Evolutionary conservation across 176 grass and related monocot species (phyloP).

Genomic region (Panicum miliaceum): DNA sequence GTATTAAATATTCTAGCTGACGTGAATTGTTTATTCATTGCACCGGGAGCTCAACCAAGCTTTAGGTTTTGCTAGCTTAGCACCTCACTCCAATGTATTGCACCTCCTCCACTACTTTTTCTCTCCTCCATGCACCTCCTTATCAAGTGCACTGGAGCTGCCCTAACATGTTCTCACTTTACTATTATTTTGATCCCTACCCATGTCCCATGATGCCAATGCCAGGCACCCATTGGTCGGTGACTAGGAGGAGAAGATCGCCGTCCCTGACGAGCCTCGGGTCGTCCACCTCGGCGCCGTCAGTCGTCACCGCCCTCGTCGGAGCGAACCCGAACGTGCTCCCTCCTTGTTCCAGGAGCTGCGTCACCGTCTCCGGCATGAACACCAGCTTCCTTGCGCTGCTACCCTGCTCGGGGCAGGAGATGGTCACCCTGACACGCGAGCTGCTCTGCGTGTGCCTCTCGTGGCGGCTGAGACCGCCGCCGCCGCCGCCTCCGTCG

Average conservation of each 20-base stretch:
- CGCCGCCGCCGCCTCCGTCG: neutral
- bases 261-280: constrained; percentile 71
- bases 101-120: too few species aligned
- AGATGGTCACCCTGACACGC: constrained; percentile 50
- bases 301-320: constrained; percentile 51
- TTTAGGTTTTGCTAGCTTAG: too few species aligned
- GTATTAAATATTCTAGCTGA: too few species aligned
- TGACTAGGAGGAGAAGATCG: constrained; percentile 60
- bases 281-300: constrained; percentile 70
- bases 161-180: neutral
- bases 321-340: constrained; percentile 49
- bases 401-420: constrained; percentile 52
- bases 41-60: too few species aligned
- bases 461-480: neutral
- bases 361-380: constrained; percentile 62
- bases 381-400: constrained; percentile 55
- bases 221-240: constrained; percentile 33
- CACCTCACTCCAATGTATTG: too few species aligned
- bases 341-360: constrained; percentile 62
- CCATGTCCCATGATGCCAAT: neutral
- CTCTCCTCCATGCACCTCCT: too few species aligned
- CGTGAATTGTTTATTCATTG: too few species aligned
- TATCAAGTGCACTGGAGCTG: too few species aligned
- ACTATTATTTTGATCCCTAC: neutral
- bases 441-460: neutral